Conservation (phyloP, 768 basidiomycete genomes). For the Phaeolepiota aurea region DNA sequence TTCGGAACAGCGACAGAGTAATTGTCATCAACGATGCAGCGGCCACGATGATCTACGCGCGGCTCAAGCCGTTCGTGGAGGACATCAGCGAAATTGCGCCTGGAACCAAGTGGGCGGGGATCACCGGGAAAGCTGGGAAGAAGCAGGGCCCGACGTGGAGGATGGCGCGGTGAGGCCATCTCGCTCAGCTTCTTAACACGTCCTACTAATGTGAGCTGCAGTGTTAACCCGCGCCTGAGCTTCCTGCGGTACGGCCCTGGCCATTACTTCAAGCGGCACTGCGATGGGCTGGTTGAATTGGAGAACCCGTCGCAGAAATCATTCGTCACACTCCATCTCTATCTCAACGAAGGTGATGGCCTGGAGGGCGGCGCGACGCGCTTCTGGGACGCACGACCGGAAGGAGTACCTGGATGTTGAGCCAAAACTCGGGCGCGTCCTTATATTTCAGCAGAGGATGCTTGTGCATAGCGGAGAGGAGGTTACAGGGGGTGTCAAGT, state of each 20-base stretch:
- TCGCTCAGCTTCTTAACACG: neutral
- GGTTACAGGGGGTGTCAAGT: constrained; percentile 23
- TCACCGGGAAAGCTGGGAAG: constrained; percentile 19
- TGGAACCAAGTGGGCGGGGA: constrained; percentile 19
- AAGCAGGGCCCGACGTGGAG: constrained; percentile 24
- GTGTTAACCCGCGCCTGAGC: constrained; percentile 28
- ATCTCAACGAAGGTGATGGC: constrained; percentile 24
- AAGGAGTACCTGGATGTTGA: constrained; percentile 25
- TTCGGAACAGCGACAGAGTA: constrained; percentile 28
- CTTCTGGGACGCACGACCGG: constrained; percentile 25
- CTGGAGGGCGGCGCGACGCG: constrained; percentile 29
- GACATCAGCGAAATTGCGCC: constrained; percentile 21
- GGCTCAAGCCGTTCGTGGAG: constrained; percentile 22
- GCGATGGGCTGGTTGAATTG: constrained; percentile 25
- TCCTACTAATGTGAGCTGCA: constrained; percentile 6
- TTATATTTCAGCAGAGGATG: constrained; percentile 33
- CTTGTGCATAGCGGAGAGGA: constrained; percentile 29
- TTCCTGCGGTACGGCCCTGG: constrained; percentile 35
- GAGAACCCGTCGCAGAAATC: constrained; percentile 23
- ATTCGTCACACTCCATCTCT: constrained; percentile 34
- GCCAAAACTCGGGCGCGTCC: constrained; percentile 27
- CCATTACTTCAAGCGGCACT: constrained; percentile 31
- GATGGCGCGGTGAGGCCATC: constrained; percentile 19
- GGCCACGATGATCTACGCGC: constrained; percentile 20
- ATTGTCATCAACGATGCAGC: constrained; percentile 19